A percentile compares a stretch with the other conserved stretches of the same genome.
These are phyloP conservation scores for Tolypocladium paradoxum DNA, from an alignment of 2,329 filamentous ascomycete species.

Conservation along the genomic window DNA sequence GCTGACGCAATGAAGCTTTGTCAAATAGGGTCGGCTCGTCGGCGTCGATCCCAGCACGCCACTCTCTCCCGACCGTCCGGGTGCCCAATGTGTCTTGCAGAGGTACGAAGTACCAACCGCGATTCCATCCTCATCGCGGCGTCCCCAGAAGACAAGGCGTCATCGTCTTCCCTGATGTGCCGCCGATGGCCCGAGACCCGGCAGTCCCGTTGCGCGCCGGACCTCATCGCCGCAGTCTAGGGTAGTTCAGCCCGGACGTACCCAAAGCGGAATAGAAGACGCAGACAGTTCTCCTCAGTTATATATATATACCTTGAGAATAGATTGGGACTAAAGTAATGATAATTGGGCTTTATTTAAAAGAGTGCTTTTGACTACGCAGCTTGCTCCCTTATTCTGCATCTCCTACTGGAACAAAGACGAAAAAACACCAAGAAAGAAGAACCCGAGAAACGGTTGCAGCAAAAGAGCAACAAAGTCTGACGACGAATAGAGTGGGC, in stretches of 20 bases:
- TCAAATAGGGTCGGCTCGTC: not conserved
- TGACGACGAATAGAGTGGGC: no score
- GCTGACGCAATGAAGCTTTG: constrained; percentile 15
- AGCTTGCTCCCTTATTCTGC: no score
- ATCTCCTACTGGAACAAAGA: no score
- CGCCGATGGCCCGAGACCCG: not conserved
- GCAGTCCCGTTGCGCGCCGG: not conserved
- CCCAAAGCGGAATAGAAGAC: not conserved
- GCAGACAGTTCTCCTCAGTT: not conserved
- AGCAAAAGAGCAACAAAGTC: no score
- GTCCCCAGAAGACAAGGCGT: not conserved
- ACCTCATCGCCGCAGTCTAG: not conserved
- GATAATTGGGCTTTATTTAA: no score
- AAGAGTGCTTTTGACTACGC: no score
- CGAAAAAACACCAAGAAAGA: no score
- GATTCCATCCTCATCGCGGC: not conserved
- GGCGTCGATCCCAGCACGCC: not conserved
- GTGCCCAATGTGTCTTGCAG: not conserved
- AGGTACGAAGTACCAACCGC: no score
- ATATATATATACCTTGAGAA: no score
- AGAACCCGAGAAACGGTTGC: no score
- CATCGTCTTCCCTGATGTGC: no score
- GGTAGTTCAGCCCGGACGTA: not conserved
- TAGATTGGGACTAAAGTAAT: no score
- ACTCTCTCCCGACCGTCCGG: not conserved